Base-by-base conservation (phyloP, 1,284 basidiomycete genomes). In the Hymenochaete sp. region DNA sequence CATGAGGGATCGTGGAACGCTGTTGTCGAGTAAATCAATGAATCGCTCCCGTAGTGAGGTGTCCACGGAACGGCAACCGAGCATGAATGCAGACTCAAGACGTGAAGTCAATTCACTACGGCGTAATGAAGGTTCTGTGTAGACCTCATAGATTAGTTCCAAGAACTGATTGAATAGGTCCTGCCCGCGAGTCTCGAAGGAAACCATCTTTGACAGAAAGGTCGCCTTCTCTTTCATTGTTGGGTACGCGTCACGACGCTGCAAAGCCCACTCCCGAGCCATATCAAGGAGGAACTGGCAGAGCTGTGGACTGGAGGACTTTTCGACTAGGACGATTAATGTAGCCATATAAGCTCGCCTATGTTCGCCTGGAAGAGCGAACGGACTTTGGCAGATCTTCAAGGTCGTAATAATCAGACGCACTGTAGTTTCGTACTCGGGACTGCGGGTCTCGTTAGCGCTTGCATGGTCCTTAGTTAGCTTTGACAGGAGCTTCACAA, bases 191-290 rank as follows among this genome's bases (percentile, higher is more conserved):
- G 73, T 73, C 65, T 98, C 95, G 60, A 89, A 96, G 14, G 77
- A 72, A 24, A 79, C 76, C 92, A 99, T 97, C 63, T 92, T 93
- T 59, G 90, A 78, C 51, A 98, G 63, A 27, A 98, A 67, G 25
- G 75, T 82, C 1, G 93, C 87, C 63, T 98, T 98, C 66, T 99
- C 97, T 65, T 97, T 97, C 73, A 92, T 85, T 0, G 88, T 91
- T 1, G 93, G 92, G 58, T 88, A 89, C 1, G 79, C 69, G 47
- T 93, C 91, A 44, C 82, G 82, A 56, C 80, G 77, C 37, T 88
- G 80, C 55, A 93, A 68, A 16, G 87, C 82, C 95, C 96, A 98
- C 38, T 86, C 83, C 43, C 87, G 78, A 49, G 90, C 79, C 52
- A 95, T 78, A 45, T 92, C 84, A 18, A 99, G 75, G 53, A 98